Conservation (phyloP, 1,284 basidiomycete species). For the Naganishia sp. region DNA sequence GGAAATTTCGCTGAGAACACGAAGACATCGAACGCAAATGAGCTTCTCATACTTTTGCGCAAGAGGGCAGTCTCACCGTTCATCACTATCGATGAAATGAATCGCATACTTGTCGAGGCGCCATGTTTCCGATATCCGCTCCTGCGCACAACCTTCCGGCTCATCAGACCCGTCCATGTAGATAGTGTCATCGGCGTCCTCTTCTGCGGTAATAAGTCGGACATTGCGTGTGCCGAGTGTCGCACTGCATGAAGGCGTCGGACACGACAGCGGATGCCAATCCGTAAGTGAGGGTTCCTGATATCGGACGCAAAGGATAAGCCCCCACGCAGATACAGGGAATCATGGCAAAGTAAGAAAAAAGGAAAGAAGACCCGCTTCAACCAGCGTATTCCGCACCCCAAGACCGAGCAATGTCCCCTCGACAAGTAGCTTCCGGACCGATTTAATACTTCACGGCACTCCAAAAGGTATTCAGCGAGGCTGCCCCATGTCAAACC, state of each 20-base stretch:
- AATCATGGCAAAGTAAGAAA: neutral
- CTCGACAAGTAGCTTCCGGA: slow-evolving; percentile 30
- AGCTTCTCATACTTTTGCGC: too few relatives aligned
- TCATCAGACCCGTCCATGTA: neutral
- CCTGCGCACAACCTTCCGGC: neutral
- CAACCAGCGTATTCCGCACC: neutral
- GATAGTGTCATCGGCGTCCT: neutral
- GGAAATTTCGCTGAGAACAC: neutral
- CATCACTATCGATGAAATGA: slow-evolving; percentile 7
- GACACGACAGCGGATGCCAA: neutral
- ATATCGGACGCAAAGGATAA: too few relatives aligned
- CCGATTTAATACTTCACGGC: slow-evolving; percentile 13
- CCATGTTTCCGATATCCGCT: neutral
- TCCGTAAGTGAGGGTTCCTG: slow-evolving; percentile 14
- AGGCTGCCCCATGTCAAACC: neutral
- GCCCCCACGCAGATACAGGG: neutral
- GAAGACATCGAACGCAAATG: neutral
- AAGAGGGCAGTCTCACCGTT: neutral
- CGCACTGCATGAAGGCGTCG: slow-evolving; percentile 1
- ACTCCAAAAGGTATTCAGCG: slow-evolving; percentile 31
- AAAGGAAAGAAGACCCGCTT: neutral
- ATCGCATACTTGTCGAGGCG: slow-evolving; percentile 19
- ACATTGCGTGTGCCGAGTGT: slow-evolving; percentile 15
- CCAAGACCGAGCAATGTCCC: slow-evolving; percentile 12
- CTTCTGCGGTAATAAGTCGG: neutral